Evolutionary conservation across 768 basidiomycete genomes (phyloP), one percentile per base, ranked within the genome.

Genomic region (Podaxis pistillaris): DNA sequence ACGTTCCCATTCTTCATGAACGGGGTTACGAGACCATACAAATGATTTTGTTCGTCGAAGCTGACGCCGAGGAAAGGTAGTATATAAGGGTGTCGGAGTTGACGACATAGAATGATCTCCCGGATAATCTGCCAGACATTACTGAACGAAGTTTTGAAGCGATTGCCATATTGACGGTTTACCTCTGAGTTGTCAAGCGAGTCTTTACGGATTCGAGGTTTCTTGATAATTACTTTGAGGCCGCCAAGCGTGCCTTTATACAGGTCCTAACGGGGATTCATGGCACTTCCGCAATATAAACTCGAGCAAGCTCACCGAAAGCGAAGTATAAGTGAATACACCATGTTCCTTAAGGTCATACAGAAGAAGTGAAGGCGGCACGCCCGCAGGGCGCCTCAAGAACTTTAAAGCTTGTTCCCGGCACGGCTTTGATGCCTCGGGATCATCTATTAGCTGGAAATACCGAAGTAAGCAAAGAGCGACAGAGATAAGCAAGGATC

Each of bases 1-100:
- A 37, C 19, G 33, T 33, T 54, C 30, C 52, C 52, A n/a, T 54
- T 15, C 15, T 54, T 54, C 54, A 55, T 55, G 33, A n/a, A 55
- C n/a, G 36, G 36, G 11, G 36, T 55, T 37, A 55, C 36, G 17
- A 37, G 54, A 37, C 36, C 36, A 38, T 33, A 54, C n/a, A 7
- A 4, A 2, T 19, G 17, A 15, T 15, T 17, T 22, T 9, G 30
- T 36, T 55, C 54, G 37, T 55, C 54, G n/a, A 8, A 55, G 19
- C 17, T 19, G n/a, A 38, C 54, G 4, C 36, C 54, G 33, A 55
- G n/a, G 33, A 55, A 55, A 11, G 54, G 37, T 19, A 55, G n/a
- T 19, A 37, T 11, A 24, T 37, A 38, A 7, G n/a, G 54, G 13
- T 56, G 54, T 12, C 12, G 54, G 38, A 54, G 9, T 56, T 40